A percentile compares a stretch with the other conserved stretches of the same genome.
phyloP scores from a whole-genome alignment of 1,284 basidiomycete genomes.

The Microstroma glucosiphilum region DNA sequence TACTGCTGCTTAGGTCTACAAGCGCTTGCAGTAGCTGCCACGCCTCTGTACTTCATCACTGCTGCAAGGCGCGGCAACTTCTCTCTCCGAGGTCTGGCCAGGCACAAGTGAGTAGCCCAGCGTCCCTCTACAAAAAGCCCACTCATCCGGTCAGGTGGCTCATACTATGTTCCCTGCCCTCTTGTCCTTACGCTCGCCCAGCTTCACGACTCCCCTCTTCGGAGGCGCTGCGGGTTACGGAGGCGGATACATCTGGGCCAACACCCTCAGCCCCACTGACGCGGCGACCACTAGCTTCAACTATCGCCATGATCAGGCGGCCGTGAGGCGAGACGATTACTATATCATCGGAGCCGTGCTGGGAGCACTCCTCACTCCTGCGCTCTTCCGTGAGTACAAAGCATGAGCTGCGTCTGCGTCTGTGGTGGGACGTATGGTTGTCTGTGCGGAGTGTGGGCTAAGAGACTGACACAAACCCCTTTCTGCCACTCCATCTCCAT shows the following conservation, averaged over 20 bases:
- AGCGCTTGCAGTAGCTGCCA: constrained; percentile 5
- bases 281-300: not conserved
- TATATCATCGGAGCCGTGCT: constrained; percentile 1
- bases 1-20: not conserved
- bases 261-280: not conserved
- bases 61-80: not conserved
- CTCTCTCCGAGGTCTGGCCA: not conserved
- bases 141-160: no score
- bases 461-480: not conserved
- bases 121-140: no score
- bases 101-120: constrained; percentile 2
- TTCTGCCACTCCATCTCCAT: not conserved
- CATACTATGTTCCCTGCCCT: no score
- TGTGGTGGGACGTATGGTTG: no score
- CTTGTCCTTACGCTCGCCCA: not conserved
- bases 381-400: not conserved
- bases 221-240: not conserved
- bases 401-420: not conserved
- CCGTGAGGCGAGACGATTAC: constrained; percentile 1
- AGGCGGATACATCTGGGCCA: not conserved
- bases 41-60: not conserved
- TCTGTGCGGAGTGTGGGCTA: not conserved
- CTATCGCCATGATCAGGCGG: not conserved
- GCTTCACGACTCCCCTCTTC: not conserved
- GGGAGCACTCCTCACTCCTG: not conserved